phyloP scores from a whole-genome alignment of 2,329 filamentous ascomycete genomes.

The Penicillium occitanis region DNA sequence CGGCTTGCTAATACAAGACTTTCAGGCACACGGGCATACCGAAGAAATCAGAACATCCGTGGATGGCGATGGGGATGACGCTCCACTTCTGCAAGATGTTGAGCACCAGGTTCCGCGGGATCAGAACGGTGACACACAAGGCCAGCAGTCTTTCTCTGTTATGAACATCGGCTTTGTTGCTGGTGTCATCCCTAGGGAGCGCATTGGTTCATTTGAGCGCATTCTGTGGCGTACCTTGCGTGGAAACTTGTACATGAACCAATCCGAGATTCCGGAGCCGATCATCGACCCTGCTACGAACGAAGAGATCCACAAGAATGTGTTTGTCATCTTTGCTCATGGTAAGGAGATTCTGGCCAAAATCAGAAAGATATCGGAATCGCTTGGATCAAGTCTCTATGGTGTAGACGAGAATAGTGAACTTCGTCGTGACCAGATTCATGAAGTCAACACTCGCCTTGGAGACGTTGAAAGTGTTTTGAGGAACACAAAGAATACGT shows the following conservation, averaged over 20 bases:
- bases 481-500: slow-evolving; percentile 88
- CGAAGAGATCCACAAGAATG: slow-evolving; percentile 91
- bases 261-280: slow-evolving; percentile 93
- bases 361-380: slow-evolving; percentile 98
- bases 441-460: slow-evolving; percentile 92
- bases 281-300: slow-evolving; percentile 91
- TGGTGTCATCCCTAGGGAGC: slow-evolving; percentile 89
- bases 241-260: slow-evolving; percentile 99
- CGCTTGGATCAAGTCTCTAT: slow-evolving; percentile 92
- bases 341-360: slow-evolving; percentile 98
- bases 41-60: slow-evolving; percentile 93
- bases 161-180: slow-evolving; percentile 99
- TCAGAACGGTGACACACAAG: slow-evolving; percentile 62
- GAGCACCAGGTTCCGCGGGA: slow-evolving; percentile 70
- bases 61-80: slow-evolving; percentile 70
- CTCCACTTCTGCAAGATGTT: slow-evolving; percentile 86
- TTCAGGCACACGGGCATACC: slow-evolving; percentile 83
- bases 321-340: slow-evolving; percentile 98
- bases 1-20: slow-evolving; percentile 15
- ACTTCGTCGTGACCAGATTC: slow-evolving; percentile 89
- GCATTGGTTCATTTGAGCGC: slow-evolving; percentile 92
- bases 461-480: slow-evolving; percentile 90
- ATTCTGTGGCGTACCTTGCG: slow-evolving; percentile 96
- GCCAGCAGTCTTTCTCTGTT: slow-evolving; percentile 83
- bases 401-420: slow-evolving; percentile 97